Evolutionary conservation across 495 filamentous ascomycete species (phyloP), one percentile per base, ranked within the genome.

Genomic region (Corynascus novoguineensis): DNA sequence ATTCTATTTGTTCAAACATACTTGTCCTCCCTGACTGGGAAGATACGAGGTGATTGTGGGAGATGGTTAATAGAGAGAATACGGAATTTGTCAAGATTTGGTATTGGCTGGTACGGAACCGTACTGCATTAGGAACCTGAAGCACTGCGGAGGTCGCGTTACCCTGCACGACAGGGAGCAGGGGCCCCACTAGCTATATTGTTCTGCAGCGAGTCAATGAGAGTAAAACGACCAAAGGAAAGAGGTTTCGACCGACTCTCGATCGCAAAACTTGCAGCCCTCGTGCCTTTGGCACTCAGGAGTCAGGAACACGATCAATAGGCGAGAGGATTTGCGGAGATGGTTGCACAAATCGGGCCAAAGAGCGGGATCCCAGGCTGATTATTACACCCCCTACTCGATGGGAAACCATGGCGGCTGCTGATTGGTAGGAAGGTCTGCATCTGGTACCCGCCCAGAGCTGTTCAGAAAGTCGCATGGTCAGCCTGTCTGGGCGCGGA

Each of bases 371-470:
- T n/a, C n/a, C n/a, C n/a, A n/a, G n/a, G n/a, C 4, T 37, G 7
- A 34, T 32, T 14, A 45, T 47, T 59, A n/a, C 49, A 45, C 25
- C n/a, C 45, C 32, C 31, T 41, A 21, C 5, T 5, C 9, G 22
- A 31, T 22, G 19, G 24, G 38, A 38, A 49, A 32, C 37, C 25
- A 24, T 51, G 37, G 58, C 31, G 29, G 38, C 37, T 37, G 46
- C 53, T 61, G 54, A 61, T 53, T 53, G 59, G 59, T 37, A 44
- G 35, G 21, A 37, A 35, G 52, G 2, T 10, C 3, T 9, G 1
- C 8, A 28, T 10, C 10, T 10, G 38, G 51, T 55, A 50, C 58
- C 44, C 44, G 52, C 51, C 15, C 22, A 21, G 15, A 60, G 40
- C n/a, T n/a, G n/a, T n/a, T n/a, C n/a, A n/a, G n/a, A n/a, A n/a